Evolutionary conservation across 2,329 filamentous ascomycete genomes (phyloP).

Genomic region (Fusarium transvaalense): DNA sequence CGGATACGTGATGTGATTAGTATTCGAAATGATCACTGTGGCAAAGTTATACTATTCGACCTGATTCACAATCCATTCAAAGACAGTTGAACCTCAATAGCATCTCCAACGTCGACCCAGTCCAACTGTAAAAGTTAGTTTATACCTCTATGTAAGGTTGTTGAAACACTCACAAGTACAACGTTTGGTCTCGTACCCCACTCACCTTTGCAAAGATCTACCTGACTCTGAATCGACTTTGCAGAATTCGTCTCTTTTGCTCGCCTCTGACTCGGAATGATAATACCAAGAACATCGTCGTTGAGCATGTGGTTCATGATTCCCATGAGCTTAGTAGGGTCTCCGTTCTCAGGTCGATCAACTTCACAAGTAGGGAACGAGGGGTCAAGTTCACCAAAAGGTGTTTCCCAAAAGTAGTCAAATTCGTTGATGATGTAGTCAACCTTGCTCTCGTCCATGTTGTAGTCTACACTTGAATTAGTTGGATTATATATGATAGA

Average conservation of each 20-base stretch:
- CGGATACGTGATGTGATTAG: too few relatives aligned
- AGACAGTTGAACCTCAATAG: conserved; percentile 53
- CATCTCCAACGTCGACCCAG: conserved; percentile 58
- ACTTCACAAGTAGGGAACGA: conserved; percentile 74
- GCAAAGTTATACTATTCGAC: not conserved
- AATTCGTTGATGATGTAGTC: conserved; percentile 75
- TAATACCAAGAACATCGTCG: conserved; percentile 45
- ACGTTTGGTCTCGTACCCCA: conserved; percentile 47
- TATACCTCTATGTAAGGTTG: not conserved
- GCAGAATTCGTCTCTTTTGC: conserved; percentile 54
- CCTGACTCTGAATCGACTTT: conserved; percentile 45
- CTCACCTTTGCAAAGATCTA: conserved; percentile 41
- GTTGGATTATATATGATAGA: not conserved
- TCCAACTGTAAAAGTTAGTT: conserved; percentile 54
- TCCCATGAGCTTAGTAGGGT: conserved; percentile 46
- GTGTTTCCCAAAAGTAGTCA: conserved; percentile 78
- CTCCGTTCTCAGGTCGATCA: conserved; percentile 65
- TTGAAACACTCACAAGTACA: conserved; percentile 46
- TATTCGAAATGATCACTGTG: not conserved
- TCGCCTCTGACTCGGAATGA: conserved; percentile 51
- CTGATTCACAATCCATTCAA: conserved; percentile 54
- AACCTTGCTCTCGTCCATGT: conserved; percentile 62
- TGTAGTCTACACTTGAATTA: conserved; percentile 66
- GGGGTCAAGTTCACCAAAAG: conserved; percentile 71
- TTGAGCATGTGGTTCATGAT: conserved; percentile 51